These are phyloP conservation scores for Ajuga chamaepitys DNA, from an alignment of 257 asterid genomes.

Conservation along the genomic window DNA sequence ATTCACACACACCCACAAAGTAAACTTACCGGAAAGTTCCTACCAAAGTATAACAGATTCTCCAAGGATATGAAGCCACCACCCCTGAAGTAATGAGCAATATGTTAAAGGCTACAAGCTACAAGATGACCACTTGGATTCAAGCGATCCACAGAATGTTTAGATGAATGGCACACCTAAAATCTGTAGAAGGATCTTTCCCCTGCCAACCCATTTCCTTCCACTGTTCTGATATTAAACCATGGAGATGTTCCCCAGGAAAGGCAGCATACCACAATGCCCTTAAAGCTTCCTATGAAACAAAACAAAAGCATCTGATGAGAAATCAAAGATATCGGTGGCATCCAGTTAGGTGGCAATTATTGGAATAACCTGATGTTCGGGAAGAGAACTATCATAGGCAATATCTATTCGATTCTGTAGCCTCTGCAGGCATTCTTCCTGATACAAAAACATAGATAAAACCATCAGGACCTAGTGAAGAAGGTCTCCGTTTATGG, in stretches of 20 bases:
- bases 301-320: constrained; percentile 13
- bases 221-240: constrained; percentile 97
- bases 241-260: constrained; percentile 73
- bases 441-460: constrained; percentile 39
- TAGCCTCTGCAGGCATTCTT: constrained; percentile 77
- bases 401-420: constrained; percentile 79
- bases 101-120: constrained; percentile 7
- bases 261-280: constrained; percentile 87
- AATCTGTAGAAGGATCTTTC: constrained; percentile 98
- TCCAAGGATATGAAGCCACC: constrained; percentile 97
- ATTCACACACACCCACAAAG: background rate
- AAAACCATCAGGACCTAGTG: constrained; percentile 21
- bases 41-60: constrained; percentile 78
- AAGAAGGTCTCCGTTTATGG: background rate
- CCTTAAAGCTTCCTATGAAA: constrained; percentile 65
- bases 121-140: background rate
- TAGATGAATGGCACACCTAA: constrained; percentile 45
- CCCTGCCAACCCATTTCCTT: constrained; percentile 99
- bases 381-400: constrained; percentile 72
- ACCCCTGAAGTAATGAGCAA: constrained; percentile 51
- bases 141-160: constrained; percentile 9
- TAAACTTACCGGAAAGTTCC: constrained; percentile 73
- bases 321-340: constrained; percentile 12
- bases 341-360: background rate
- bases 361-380: constrained; percentile 66